phyloP scores from a whole-genome alignment of 352 stramenopile species.

The Pythium dissimile region DNA sequence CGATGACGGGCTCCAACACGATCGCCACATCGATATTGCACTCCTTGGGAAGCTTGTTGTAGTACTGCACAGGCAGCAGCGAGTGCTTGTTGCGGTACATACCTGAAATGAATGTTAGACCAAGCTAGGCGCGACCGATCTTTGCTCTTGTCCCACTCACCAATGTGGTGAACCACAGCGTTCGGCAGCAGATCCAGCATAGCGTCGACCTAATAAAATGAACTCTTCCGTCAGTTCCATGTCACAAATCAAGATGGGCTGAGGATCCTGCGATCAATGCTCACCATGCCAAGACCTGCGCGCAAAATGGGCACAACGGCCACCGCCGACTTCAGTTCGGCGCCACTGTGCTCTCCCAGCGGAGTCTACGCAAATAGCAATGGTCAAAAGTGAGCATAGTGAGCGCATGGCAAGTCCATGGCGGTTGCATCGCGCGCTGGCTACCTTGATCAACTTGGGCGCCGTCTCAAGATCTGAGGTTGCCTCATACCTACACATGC shows the following conservation, averaged over 20 bases:
- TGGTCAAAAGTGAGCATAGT: neutral
- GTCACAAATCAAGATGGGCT: neutral
- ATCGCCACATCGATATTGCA: conserved; percentile 92
- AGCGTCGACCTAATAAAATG: conserved; percentile 83
- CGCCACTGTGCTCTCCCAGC: conserved; percentile 69
- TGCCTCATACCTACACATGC: conserved; percentile 68
- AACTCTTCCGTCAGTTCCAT: neutral
- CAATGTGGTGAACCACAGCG: conserved; percentile 96
- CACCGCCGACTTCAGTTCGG: conserved; percentile 89
- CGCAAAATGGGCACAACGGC: conserved; percentile 97
- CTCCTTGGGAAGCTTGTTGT: conserved; percentile 97
- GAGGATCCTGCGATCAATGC: too few relatives aligned
- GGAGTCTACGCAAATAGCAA: conserved; percentile 41
- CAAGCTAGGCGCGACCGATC: neutral
- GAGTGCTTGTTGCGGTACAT: conserved; percentile 91
- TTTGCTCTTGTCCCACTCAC: conserved; percentile 22
- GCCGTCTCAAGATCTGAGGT: conserved; percentile 64
- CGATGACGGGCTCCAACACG: conserved; percentile 96
- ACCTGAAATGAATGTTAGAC: conserved; percentile 23
- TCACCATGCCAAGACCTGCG: conserved; percentile 86
- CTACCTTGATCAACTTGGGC: conserved; percentile 75
- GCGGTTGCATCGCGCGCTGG: too few relatives aligned
- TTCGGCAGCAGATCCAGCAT: conserved; percentile 97
- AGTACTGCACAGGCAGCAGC: conserved; percentile 97
- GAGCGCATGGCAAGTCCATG: too few relatives aligned